Conservation (phyloP, 2,329 filamentous ascomycete species). For the Domatiomyces globalis region DNA sequence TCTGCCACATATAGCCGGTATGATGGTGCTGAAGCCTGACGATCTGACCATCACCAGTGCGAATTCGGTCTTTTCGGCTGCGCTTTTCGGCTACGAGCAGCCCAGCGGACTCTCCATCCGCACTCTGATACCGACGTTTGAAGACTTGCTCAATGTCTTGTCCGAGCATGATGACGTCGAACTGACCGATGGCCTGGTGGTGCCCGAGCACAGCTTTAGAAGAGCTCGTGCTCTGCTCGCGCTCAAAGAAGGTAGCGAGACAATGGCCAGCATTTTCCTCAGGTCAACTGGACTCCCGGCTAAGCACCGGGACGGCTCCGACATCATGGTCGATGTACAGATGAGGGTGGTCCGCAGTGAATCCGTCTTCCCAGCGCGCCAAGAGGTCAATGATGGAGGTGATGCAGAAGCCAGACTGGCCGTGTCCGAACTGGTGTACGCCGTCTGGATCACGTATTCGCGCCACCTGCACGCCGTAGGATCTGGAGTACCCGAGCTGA, state of each 20-base stretch:
- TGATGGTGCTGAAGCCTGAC: conserved; percentile 75
- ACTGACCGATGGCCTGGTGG: conserved; percentile 83
- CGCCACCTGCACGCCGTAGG: conserved; percentile 71
- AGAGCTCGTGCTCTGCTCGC: conserved; percentile 73
- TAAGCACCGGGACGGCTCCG: conserved; percentile 76
- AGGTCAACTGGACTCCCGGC: conserved; percentile 73
- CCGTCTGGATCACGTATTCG: conserved; percentile 94
- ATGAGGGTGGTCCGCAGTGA: conserved; percentile 93
- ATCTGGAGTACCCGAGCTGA: conserved; percentile 41
- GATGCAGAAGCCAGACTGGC: conserved; percentile 42
- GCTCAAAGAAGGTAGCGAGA: conserved; percentile 65
- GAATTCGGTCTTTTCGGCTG: conserved; percentile 85
- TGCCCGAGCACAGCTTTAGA: conserved; percentile 90
- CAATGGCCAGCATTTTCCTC: conserved; percentile 65
- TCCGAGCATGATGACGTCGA: conserved; percentile 74
- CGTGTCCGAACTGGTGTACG: conserved; percentile 74
- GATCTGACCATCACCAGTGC: conserved; percentile 74
- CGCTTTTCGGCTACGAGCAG: conserved; percentile 76
- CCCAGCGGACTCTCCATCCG: conserved; percentile 69
- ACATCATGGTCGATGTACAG: conserved; percentile 88
- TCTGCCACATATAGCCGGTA: conserved; percentile 93
- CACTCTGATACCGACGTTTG: conserved; percentile 73
- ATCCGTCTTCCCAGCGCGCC: conserved; percentile 45
- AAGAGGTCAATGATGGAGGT: conserved; percentile 50
- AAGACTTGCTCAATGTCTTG: conserved; percentile 65